Base-by-base conservation (phyloP, 2,329 filamentous ascomycete genomes). In the Dactylellina leptospora region DNA sequence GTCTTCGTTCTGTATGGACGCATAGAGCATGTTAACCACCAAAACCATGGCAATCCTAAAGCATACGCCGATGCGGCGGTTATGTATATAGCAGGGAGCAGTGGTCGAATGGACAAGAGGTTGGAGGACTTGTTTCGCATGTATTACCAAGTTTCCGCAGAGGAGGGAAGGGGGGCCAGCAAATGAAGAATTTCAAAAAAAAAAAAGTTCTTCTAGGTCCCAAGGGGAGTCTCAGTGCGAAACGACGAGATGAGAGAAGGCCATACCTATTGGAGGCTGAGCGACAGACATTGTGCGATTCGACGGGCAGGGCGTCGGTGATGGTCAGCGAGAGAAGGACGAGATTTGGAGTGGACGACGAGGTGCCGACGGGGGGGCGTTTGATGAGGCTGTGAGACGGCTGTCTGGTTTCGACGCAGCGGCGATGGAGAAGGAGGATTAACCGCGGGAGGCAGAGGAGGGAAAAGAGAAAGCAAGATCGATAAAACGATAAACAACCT, bases 1-100 rank as follows among this genome's bases (percentile, higher is more conserved):
- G 75, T 60, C 76, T 75, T 61, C 76, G 74, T 53, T 76, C 76
- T 77, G 44, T 71, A 72, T 38, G 62, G 33, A 33, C 50, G 50
- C 45, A 44, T 48, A 56, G 56, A n/a, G 22, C 22, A 30, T 9
- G 47, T 60, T 54, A 69, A 53, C 63, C 13, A 58, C 44, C 42
- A 44, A 11, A 40, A 40, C 13, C 36, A 40, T 40, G 36, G 36
- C 36, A n/a, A n/a, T n/a, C n/a, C n/a, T n/a, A n/a, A n/a, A n/a
- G n/a, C n/a, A n/a, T n/a, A n/a, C n/a, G n/a, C n/a, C n/a, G n/a
- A n/a, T n/a, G n/a, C n/a, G n/a, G n/a, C n/a, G n/a, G n/a, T n/a
- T n/a, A n/a, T n/a, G n/a, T n/a, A n/a, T n/a, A n/a, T n/a, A n/a
- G n/a, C n/a, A n/a, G n/a, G n/a, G n/a, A n/a, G n/a, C n/a, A n/a